A percentile compares a stretch with the other conserved stretches of the same genome.
Evolutionary conservation across 2,329 filamentous ascomycete genomes (phyloP).

Genomic region (Diaporthe capsici): DNA sequence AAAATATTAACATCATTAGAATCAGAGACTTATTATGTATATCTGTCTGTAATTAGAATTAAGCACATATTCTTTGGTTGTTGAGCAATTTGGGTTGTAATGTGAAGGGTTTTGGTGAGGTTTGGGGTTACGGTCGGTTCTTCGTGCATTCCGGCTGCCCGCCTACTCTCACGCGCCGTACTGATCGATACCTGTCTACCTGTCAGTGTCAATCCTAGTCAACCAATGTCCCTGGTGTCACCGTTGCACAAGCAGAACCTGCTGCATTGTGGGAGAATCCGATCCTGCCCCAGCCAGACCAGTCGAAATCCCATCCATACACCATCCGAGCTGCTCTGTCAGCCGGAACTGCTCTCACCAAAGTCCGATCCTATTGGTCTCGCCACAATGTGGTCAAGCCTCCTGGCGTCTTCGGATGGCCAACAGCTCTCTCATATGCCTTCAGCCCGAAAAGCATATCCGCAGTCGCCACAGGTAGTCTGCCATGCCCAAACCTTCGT

Average conservation of each 20-base stretch:
- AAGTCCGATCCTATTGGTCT: neutral
- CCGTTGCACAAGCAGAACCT: neutral
- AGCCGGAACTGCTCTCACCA: neutral
- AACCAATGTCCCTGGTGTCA: neutral
- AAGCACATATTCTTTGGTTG: too few species aligned
- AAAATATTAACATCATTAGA: too few species aligned
- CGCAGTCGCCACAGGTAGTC: neutral
- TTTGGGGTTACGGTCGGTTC: too few species aligned
- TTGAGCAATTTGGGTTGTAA: too few species aligned
- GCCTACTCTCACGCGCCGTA: neutral
- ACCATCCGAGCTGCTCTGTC: neutral
- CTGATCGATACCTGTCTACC: neutral
- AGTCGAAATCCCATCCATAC: neutral
- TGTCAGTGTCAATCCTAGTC: neutral
- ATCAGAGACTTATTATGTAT: too few species aligned
- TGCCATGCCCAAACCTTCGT: neutral
- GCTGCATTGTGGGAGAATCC: slow-evolving; percentile 2
- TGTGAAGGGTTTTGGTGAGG: too few species aligned
- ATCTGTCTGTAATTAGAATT: too few species aligned
- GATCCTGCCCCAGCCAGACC: neutral
- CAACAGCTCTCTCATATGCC: neutral
- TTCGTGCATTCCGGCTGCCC: too few species aligned
- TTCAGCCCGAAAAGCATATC: slow-evolving; percentile 10
- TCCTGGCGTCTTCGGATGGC: neutral
- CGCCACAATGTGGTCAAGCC: neutral